A percentile compares a stretch with the other conserved stretches of the same genome.
Conservation (phyloP, 805 yeast species). For the Yamadazyma sp. region DNA sequence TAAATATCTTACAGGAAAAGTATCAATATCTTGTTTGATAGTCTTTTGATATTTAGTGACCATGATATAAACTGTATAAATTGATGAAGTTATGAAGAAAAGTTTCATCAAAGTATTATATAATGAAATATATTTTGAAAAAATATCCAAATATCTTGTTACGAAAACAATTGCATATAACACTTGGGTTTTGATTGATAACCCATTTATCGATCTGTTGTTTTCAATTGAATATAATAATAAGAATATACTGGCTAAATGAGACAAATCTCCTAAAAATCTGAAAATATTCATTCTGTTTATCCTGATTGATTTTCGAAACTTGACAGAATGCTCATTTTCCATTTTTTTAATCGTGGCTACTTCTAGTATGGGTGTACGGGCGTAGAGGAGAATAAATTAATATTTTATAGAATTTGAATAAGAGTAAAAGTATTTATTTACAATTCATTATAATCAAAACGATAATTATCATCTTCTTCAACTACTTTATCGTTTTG, state of each 20-base stretch:
- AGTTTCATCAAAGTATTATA: conserved; percentile 83
- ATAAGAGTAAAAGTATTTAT: too few relatives aligned
- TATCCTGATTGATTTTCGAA: too few relatives aligned
- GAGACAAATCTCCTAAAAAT: conserved; percentile 72
- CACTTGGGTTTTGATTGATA: conserved; percentile 84
- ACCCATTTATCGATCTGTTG: conserved; percentile 71
- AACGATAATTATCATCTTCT: conserved; percentile 25
- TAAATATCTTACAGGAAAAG: conserved; percentile 72
- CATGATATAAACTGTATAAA: conserved; percentile 74
- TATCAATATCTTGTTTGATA: conserved; percentile 60
- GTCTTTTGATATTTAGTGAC: conserved; percentile 54
- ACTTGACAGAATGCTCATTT: too few relatives aligned
- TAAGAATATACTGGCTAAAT: conserved; percentile 73
- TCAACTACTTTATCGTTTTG: conserved; percentile 9
- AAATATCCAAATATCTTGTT: conserved; percentile 38
- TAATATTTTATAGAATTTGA: too few relatives aligned
- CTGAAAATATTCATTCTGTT: conserved; percentile 42
- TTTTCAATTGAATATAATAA: conserved; percentile 66
- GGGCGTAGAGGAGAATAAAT: too few relatives aligned
- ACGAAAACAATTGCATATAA: conserved; percentile 53
- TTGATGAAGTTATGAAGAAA: conserved; percentile 71
- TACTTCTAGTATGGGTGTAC: too few relatives aligned
- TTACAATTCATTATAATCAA: too few relatives aligned
- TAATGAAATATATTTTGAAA: conserved; percentile 55
- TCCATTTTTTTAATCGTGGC: too few relatives aligned